phyloP scores from a whole-genome alignment of 208 protist species.

The Acanthamoeba royreba region DNA sequence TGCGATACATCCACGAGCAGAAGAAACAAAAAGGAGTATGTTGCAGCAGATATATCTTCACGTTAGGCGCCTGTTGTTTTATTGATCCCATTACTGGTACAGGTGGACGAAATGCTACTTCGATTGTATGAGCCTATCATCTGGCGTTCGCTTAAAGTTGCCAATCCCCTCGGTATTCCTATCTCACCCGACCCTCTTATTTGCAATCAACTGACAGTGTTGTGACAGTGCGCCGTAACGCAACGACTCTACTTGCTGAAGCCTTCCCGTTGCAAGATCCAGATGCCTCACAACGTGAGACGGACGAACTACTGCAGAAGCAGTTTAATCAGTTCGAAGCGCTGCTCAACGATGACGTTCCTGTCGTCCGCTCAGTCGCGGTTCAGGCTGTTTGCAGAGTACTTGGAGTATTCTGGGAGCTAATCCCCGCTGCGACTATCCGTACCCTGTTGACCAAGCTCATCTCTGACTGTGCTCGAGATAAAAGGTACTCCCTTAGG shows the following conservation, averaged over 20 bases:
- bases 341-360: slow-evolving; percentile 70
- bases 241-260: slow-evolving; percentile 70
- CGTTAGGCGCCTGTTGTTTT: no score
- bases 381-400: slow-evolving; percentile 57
- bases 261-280: slow-evolving; percentile 78
- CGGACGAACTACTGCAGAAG: slow-evolving; percentile 58
- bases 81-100: neutral
- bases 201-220: neutral
- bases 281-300: slow-evolving; percentile 10
- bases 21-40: slow-evolving; percentile 66
- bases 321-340: slow-evolving; percentile 68
- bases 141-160: slow-evolving; percentile 74
- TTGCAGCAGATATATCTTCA: neutral
- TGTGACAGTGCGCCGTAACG: slow-evolving; percentile 58
- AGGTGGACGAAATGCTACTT: slow-evolving; percentile 77
- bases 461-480: slow-evolving; percentile 43
- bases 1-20: slow-evolving; percentile 68
- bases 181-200: neutral
- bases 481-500: slow-evolving; percentile 51
- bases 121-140: slow-evolving; percentile 82
- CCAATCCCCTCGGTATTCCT: slow-evolving; percentile 58
- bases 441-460: slow-evolving; percentile 57
- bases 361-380: slow-evolving; percentile 63
- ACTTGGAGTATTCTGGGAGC: slow-evolving; percentile 73
- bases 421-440: slow-evolving; percentile 63